phyloP scores from a whole-genome alignment of 1,284 basidiomycete genomes.

The Hypsizygus ulmarius region DNA sequence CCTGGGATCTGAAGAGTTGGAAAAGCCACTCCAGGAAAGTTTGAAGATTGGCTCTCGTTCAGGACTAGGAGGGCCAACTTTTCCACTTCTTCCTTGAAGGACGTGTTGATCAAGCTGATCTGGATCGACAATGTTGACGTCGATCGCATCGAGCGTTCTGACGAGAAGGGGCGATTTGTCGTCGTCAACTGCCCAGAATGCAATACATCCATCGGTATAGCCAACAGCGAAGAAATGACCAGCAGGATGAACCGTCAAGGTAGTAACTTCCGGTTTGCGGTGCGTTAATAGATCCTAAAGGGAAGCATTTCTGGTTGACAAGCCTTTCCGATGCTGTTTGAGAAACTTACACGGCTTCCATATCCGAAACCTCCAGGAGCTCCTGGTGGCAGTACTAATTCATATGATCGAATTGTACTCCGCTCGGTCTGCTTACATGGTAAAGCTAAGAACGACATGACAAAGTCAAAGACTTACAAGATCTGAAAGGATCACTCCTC shows the following conservation, averaged over 20 bases:
- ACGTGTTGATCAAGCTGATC: conserved; percentile 45
- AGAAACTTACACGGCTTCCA: conserved; percentile 38
- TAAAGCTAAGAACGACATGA: neutral
- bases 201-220: conserved; percentile 83
- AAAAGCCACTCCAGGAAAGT: conserved; percentile 79
- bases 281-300: conserved; percentile 66
- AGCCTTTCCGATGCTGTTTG: neutral
- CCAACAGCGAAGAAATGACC: conserved; percentile 74
- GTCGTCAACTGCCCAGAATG: conserved; percentile 85
- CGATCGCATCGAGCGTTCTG: conserved; percentile 61
- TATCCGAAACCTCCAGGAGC: conserved; percentile 79
- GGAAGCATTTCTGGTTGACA: neutral
- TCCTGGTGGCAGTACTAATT: conserved; percentile 69
- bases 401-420: conserved; percentile 62
- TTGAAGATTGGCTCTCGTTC: conserved; percentile 85
- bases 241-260: conserved; percentile 63
- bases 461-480: conserved; percentile 45
- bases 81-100: conserved; percentile 13
- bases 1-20: conserved; percentile 58
- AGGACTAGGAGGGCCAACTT: neutral
- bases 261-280: conserved; percentile 71
- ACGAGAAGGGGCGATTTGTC: conserved; percentile 80
- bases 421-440: conserved; percentile 46
- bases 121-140: conserved; percentile 52
- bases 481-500: conserved; percentile 74